Conservation (phyloP, 257 asterid species). For the Nicotiana obtusifolia region DNA sequence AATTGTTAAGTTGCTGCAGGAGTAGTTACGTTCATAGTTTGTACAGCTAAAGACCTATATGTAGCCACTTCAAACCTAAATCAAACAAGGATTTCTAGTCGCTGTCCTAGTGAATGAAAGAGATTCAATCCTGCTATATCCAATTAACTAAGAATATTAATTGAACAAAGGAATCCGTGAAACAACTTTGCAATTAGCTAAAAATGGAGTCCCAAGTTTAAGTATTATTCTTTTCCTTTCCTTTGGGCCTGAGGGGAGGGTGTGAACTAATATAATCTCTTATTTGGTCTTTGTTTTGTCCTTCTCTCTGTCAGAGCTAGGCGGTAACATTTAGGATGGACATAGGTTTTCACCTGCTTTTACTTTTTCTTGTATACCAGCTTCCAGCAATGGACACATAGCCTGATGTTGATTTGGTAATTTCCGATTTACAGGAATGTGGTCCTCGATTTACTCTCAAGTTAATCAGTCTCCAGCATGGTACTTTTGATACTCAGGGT, state of each 20-base stretch:
- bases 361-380: background rate
- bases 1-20: background rate
- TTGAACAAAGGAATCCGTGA: background rate
- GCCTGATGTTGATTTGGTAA: background rate
- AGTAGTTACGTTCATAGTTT: background rate
- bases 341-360: background rate
- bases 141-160: background rate
- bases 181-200: background rate
- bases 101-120: background rate
- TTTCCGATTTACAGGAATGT: slow-evolving; percentile 52
- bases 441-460: slow-evolving; percentile 93
- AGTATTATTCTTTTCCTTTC: background rate
- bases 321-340: background rate
- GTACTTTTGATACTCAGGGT: slow-evolving; percentile 82
- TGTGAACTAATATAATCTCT: background rate
- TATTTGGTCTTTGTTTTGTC: background rate
- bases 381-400: background rate
- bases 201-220: background rate
- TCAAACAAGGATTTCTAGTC: background rate
- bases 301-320: background rate
- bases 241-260: background rate
- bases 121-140: background rate
- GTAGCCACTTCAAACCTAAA: background rate
- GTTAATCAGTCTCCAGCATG: slow-evolving; percentile 79
- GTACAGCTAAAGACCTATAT: background rate